Conservation (phyloP, 352 stramenopile species). For the Thalassiosira ordinaria region DNA sequence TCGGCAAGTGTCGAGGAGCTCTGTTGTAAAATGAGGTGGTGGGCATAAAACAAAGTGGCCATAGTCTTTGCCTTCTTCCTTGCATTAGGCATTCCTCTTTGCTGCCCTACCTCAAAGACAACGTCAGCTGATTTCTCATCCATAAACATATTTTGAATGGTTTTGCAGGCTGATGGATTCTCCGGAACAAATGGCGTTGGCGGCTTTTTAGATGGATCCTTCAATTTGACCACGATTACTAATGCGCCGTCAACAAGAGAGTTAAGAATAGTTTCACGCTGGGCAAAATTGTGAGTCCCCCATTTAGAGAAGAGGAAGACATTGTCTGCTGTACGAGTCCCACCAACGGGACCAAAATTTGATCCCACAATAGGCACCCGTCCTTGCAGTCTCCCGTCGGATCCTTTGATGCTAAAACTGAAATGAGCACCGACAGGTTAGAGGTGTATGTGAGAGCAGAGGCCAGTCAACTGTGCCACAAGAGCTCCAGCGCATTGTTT, state of each 20-base stretch:
- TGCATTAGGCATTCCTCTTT: too few relatives aligned
- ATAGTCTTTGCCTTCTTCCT: not conserved
- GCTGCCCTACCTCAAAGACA: conserved; percentile 33
- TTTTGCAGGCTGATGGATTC: conserved; percentile 7
- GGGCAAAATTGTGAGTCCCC: too few relatives aligned
- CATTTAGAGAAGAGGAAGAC: too few relatives aligned
- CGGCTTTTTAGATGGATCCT: not conserved
- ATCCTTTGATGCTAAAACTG: not conserved
- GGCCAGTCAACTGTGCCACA: too few relatives aligned
- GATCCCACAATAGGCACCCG: not conserved
- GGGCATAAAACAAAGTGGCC: conserved; percentile 21
- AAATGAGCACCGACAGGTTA: not conserved
- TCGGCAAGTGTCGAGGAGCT: conserved; percentile 14
- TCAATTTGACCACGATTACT: not conserved
- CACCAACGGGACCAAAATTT: not conserved
- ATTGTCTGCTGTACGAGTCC: too few relatives aligned
- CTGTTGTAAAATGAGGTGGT: conserved; percentile 26
- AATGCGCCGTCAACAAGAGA: not conserved
- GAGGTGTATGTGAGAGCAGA: too few relatives aligned
- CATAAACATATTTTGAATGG: conserved; percentile 22
- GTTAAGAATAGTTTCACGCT: not conserved
- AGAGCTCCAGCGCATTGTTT: too few relatives aligned
- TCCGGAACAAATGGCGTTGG: conserved; percentile 18
- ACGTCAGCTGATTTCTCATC: conserved; percentile 29
- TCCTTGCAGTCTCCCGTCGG: not conserved